Percentiles rank a stretch among this genome's conserved stretches.
Evolutionary conservation across 192 early-diverging fungal genomes (phyloP).

Genomic region (Pilobolus umbonatus): DNA sequence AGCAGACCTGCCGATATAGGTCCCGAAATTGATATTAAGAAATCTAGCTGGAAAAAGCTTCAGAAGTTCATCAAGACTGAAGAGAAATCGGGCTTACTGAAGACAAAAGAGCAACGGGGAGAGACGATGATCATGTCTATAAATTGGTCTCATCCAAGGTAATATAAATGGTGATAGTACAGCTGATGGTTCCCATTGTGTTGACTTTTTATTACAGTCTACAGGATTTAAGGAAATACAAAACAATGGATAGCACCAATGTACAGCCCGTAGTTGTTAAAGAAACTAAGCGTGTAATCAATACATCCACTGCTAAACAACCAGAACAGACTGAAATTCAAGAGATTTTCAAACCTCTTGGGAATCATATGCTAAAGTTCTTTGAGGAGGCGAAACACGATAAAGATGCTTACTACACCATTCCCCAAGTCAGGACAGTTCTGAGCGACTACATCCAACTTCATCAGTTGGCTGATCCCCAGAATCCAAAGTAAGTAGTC

Average conservation of each 20-base stretch:
- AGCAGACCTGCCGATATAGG: conserved; percentile 50
- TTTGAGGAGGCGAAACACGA: conserved; percentile 44
- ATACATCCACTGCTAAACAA: conserved; percentile 9
- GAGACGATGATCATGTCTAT: conserved; percentile 56
- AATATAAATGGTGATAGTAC: background rate
- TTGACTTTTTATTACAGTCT: conserved; percentile 4
- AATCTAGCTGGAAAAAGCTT: conserved; percentile 81
- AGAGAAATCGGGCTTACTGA: conserved; percentile 80
- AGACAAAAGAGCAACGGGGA: conserved; percentile 74
- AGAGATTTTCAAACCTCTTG: conserved; percentile 54
- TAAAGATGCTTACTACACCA: conserved; percentile 54
- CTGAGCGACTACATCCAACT: conserved; percentile 61
- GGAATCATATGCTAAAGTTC: conserved; percentile 35
- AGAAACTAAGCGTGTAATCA: background rate
- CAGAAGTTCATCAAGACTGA: conserved; percentile 84
- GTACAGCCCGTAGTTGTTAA: background rate
- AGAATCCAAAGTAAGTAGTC: conserved; percentile 33
- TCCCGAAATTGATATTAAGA: conserved; percentile 72
- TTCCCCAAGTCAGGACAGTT: conserved; percentile 51
- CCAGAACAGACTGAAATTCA: conserved; percentile 36
- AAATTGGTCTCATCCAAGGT: conserved; percentile 50
- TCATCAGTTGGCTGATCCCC: conserved; percentile 52
- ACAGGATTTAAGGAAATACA: conserved; percentile 12
- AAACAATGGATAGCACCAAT: conserved; percentile 16
- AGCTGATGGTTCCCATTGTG: background rate